Percentiles rank a stretch among this genome's conserved stretches.
These are phyloP conservation scores for Chloranthus sessilifolius DNA, from an alignment of 164 flowering plant genomes.

Conservation along the genomic window DNA sequence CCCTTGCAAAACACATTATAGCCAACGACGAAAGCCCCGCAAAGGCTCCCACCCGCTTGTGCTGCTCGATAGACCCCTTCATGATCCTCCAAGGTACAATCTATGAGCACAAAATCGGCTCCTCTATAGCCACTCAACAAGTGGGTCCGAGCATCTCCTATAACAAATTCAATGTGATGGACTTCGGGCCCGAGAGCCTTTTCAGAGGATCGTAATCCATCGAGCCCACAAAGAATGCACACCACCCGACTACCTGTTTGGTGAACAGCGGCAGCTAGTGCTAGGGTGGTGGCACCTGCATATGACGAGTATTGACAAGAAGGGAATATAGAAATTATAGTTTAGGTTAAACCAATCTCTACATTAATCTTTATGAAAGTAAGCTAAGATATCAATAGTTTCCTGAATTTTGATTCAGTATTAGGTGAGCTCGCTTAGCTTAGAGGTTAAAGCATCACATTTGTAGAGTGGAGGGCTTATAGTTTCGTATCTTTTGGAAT, in stretches of 20 bases:
- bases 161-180: conserved; percentile 40
- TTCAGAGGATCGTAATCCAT: conserved; percentile 32
- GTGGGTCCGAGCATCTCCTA: conserved; percentile 45
- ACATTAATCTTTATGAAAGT: no score
- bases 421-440: no score
- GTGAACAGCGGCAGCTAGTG: conserved; percentile 61
- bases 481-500: no score
- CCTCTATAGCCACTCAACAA: conserved; percentile 31
- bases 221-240: conserved; percentile 36
- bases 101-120: conserved; percentile 66
- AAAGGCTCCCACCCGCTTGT: conserved; percentile 13
- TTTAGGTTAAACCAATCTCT: no score
- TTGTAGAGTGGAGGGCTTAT: no score
- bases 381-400: no score
- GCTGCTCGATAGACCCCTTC: conserved; percentile 36
- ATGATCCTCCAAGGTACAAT: conserved; percentile 53
- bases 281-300: conserved; percentile 43
- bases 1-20: conserved; percentile 56
- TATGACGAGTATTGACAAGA: no score
- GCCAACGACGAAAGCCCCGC: conserved; percentile 48
- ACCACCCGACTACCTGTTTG: conserved; percentile 72
- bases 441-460: no score
- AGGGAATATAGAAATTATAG: no score
- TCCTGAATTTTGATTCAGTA: no score
- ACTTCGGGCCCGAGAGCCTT: conserved; percentile 30